Evolutionary conservation across 371 early-diverging fungal species (phyloP).

Genomic region (Rhizopus stolonifer): DNA sequence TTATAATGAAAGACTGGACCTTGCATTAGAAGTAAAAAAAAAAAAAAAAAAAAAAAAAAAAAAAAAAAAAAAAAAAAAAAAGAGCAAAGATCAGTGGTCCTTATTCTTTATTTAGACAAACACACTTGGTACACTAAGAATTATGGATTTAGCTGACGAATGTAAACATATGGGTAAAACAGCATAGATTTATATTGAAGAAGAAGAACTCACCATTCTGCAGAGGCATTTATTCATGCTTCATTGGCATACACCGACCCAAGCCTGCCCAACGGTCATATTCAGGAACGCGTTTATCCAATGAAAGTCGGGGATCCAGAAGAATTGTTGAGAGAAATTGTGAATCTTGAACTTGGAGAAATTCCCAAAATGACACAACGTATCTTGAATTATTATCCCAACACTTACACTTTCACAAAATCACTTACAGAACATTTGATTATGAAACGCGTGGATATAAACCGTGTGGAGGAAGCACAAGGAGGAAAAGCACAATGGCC

Average conservation of each 20-base stretch:
- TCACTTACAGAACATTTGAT: slow-evolving; percentile 60
- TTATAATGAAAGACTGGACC: slow-evolving; percentile 60
- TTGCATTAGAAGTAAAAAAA: slow-evolving; percentile 53
- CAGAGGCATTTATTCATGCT: slow-evolving; percentile 51
- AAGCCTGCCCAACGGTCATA: slow-evolving; percentile 45
- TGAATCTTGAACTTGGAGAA: slow-evolving; percentile 50
- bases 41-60: background rate
- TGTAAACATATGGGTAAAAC: slow-evolving; percentile 47
- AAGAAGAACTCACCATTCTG: background rate
- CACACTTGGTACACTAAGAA: slow-evolving; percentile 57
- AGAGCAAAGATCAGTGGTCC: no score
- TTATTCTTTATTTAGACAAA: slow-evolving; percentile 44
- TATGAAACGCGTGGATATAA: slow-evolving; percentile 53
- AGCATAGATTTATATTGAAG: background rate
- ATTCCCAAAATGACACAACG: slow-evolving; percentile 55
- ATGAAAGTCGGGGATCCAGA: slow-evolving; percentile 60
- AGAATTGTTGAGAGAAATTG: slow-evolving; percentile 50
- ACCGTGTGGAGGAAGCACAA: slow-evolving; percentile 49
- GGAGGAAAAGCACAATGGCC: slow-evolving; percentile 53
- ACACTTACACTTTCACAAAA: slow-evolving; percentile 65
- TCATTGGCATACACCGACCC: slow-evolving; percentile 48
- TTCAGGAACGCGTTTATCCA: slow-evolving; percentile 61
- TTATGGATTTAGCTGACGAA: slow-evolving; percentile 62
- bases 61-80: no score
- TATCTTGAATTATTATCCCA: slow-evolving; percentile 49